Evolutionary conservation across 768 basidiomycete species (phyloP).

Genomic region (Tulasnella sp.): DNA sequence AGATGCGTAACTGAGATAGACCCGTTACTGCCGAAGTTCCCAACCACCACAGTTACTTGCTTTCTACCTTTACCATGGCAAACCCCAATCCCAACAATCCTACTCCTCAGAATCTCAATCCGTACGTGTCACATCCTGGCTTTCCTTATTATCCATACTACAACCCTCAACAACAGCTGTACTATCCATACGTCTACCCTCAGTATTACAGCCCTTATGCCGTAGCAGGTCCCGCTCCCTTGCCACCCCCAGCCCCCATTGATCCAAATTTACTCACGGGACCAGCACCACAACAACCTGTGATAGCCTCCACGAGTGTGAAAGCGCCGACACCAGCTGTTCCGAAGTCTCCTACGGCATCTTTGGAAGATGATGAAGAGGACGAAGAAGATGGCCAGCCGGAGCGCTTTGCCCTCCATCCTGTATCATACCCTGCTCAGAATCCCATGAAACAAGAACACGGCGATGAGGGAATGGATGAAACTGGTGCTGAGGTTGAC

Average conservation of each 20-base stretch:
- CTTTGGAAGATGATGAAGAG: conserved; percentile 5
- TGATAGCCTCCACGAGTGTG: background rate
- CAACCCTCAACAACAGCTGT: conserved; percentile 9
- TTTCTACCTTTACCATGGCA: background rate
- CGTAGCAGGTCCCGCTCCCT: background rate
- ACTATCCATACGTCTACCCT: conserved; percentile 11
- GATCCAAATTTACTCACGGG: conserved; percentile 9
- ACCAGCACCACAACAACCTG: background rate
- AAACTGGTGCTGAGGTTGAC: background rate
- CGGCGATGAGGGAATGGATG: background rate
- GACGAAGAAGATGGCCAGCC: conserved; percentile 8
- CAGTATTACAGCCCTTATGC: conserved; percentile 4
- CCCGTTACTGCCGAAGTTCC: background rate
- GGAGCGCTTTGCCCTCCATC: conserved; percentile 12
- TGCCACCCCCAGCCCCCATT: conserved; percentile 5
- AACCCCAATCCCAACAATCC: background rate
- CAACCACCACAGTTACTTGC: background rate
- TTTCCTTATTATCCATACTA: conserved; percentile 1
- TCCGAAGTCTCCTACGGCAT: conserved; percentile 1
- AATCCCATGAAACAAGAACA: background rate
- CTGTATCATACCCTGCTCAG: background rate
- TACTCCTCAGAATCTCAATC: conserved; percentile 4
- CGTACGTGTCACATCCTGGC: background rate
- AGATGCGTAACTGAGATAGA: background rate
- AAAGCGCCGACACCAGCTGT: background rate